Evolutionary conservation across 1,139 yeast species (phyloP), one percentile per base, ranked within the genome.

Genomic region (Pichia sp.): DNA sequence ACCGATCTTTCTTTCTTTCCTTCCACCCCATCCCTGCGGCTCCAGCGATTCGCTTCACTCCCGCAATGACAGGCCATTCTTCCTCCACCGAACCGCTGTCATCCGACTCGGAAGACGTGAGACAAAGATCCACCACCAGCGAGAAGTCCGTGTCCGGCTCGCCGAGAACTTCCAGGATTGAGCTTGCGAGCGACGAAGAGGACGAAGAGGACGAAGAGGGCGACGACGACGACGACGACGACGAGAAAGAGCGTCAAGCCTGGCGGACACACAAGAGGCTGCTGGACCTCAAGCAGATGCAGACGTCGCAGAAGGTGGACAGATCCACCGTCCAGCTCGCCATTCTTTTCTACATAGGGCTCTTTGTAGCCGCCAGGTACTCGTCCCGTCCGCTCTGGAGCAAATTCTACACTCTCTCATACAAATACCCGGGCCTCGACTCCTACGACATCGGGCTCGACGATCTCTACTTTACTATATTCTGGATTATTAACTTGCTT

Each of bases 401-500:
- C 40, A 80, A 80, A 65, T 83, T 83, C 63, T 67, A 79, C 53
- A 71, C 69, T 47, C 69, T 84, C 55, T 87, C 80, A 61, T 76
- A 83, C 64, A 67, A 68, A 46, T 75, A 74, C 50, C 63, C 67
- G 5, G 64, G 62, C 20, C 38, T 60, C 1, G 38, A 60, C 17
- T 9, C 16, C 5, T 84, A 82, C 64, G 86, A 79, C 60, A 80
- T 83, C 56, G 85, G 85, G 16, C 51, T 65, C 10, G 77, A 81
- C 59, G 95, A 87, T 67, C 61, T 65, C 2, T 86, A 76, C 68
- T 76, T 78, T 61, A 81, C 85, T 27, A 57, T 78, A 10, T 75
- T 78, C 53, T 80, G 86, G 75, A 75, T 87, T 7, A 71, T 86
- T 27, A 68, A 76, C 20, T 73, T 85, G 56, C 79, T 86, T 0